These are phyloP conservation scores for Coemansia reversa DNA, from an alignment of 192 early-diverging fungal species.

Conservation along the genomic window DNA sequence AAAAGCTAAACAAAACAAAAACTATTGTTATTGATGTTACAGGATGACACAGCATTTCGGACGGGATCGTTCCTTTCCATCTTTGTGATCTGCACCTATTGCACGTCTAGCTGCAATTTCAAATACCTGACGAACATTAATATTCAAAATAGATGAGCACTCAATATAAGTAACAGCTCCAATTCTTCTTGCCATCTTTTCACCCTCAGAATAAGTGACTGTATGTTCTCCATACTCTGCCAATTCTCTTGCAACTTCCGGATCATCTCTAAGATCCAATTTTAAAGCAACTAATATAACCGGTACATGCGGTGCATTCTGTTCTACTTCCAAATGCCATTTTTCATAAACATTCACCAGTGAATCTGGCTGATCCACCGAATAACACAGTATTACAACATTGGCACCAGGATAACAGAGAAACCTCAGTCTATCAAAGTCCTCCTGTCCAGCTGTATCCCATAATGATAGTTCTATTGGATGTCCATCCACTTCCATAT, in stretches of 20 bases:
- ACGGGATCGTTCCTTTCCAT: background rate
- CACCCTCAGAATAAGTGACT: constrained; percentile 58
- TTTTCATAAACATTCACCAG: constrained; percentile 70
- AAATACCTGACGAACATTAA: constrained; percentile 56
- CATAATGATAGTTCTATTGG: constrained; percentile 86
- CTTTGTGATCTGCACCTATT: constrained; percentile 5
- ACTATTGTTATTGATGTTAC: too few relatives aligned
- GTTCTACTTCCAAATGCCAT: constrained; percentile 32
- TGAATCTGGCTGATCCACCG: constrained; percentile 79
- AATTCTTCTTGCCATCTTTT: constrained; percentile 65
- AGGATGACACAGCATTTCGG: constrained; percentile 43
- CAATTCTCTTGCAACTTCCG: constrained; percentile 24
- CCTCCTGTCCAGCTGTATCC: constrained; percentile 98
- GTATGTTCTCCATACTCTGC: constrained; percentile 39
- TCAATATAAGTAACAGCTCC: constrained; percentile 80
- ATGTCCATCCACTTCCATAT: constrained; percentile 86
- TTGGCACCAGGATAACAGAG: constrained; percentile 92
- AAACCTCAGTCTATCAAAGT: constrained; percentile 90
- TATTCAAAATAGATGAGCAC: constrained; percentile 64
- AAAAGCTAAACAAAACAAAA: too few relatives aligned
- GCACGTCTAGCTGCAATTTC: constrained; percentile 63
- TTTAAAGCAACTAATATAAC: constrained; percentile 39
- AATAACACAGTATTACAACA: constrained; percentile 90
- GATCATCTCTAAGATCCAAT: constrained; percentile 41
- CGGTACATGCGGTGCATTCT: constrained; percentile 16